Percentiles rank a stretch among this genome's conserved stretches.
Conservation (phyloP, 228 moss, liverwort and hornwort species). For the Sphagnum magellanicum region DNA sequence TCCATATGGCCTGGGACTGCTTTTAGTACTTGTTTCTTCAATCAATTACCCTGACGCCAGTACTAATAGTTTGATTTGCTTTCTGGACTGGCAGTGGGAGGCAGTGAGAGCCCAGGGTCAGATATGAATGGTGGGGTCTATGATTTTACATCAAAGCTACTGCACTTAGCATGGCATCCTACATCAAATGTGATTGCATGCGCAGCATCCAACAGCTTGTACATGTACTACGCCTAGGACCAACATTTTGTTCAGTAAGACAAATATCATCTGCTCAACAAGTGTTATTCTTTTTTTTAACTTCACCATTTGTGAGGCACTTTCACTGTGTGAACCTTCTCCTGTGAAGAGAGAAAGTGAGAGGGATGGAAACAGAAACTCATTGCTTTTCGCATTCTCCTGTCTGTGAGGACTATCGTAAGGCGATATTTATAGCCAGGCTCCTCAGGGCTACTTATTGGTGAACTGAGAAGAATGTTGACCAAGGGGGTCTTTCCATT, state of each 20-base stretch:
- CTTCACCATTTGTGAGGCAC: constrained; percentile 24
- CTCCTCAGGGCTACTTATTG: not conserved
- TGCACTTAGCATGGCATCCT: constrained; percentile 99
- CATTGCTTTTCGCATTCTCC: not conserved
- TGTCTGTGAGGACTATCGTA: not conserved
- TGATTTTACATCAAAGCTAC: constrained; percentile 95
- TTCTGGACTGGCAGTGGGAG: constrained; percentile 11
- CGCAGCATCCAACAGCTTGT: constrained; percentile 99
- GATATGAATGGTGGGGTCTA: constrained; percentile 94
- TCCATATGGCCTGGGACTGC: no score
- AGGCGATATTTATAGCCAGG: not conserved
- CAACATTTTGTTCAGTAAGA: constrained; percentile 77
- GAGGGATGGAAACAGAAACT: not conserved
- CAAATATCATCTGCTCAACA: constrained; percentile 42
- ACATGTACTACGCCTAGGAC: constrained; percentile 99
- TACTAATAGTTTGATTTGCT: no score
- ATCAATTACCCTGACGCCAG: no score
- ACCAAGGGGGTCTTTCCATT: not conserved
- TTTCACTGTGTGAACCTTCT: not conserved
- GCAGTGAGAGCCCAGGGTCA: constrained; percentile 77
- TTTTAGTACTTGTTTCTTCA: no score
- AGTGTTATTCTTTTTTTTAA: not conserved
- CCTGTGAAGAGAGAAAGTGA: not conserved
- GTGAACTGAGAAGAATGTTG: not conserved
- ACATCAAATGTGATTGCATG: constrained; percentile 97